Base-by-base conservation (phyloP, 208 protist genomes). In the Crithidia brevicula region DNA sequence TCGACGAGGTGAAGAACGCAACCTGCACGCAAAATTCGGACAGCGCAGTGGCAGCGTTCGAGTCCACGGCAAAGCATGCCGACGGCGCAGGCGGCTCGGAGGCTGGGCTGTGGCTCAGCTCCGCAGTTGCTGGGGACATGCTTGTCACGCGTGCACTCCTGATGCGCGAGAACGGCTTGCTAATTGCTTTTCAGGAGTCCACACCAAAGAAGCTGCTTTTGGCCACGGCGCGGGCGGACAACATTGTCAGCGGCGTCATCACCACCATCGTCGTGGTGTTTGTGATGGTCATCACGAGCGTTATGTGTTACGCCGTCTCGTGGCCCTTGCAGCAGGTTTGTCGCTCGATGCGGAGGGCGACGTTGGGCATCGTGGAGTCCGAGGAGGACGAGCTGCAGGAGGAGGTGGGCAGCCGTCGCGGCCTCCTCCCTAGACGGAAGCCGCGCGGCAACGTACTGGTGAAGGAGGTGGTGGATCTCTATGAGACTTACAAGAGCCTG, bases 401-500 rank as follows among this genome's bases (percentile, higher is more conserved):
- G 53, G 16, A 34, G 18, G 9, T 11, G 28, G 34, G 34, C 15
- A 38, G 23, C 40, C 27, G 8, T 6, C n/a, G 16, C 36, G 56
- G 42, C 13, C 13, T 15, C 30, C 9, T 20, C 43, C 8, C 28
- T 7, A 9, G 23, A n/a, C n/a, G n/a, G n/a, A n/a, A n/a, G n/a
- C n/a, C n/a, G n/a, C n/a, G 67, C 38, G 7, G n/a, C 4, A 15
- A 8, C 43, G 46, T 68, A 49, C 31, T 68, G 8, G 60, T 82
- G 34, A 40, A 58, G 16, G 77, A 84, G 58, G 61, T 88, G 45
- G 8, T 45, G 11, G 46, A 74, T 25, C 72, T 88, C 20, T 82
- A 80, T 66, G 43, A 59, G 33, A 31, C 77, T 10, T 88, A 84
- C 63, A 27, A 72, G 22, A 57, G 77, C 22, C 79, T 88, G 27